Percentiles rank a stretch among this genome's conserved stretches.
phyloP scores from a whole-genome alignment of 768 basidiomycete species.

The Russula abietina region DNA sequence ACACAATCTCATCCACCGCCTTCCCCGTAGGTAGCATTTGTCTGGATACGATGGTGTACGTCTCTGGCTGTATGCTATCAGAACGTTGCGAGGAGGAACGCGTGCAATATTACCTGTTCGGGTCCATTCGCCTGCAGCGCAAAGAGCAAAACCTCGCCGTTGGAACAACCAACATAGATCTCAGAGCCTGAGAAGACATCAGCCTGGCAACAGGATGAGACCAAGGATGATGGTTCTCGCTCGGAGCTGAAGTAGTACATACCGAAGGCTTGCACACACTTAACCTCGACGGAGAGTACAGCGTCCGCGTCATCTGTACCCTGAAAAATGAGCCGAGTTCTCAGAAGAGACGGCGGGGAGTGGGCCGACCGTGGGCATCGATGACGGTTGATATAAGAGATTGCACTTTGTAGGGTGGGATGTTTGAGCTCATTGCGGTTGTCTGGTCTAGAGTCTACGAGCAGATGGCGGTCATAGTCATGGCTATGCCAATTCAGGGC shows the following conservation, averaged over 20 bases:
- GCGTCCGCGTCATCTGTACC: conserved; percentile 24
- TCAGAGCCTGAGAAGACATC: conserved; percentile 53
- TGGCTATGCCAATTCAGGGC: background rate
- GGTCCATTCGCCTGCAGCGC: conserved; percentile 55
- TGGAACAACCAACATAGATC: conserved; percentile 79
- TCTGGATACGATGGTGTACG: conserved; percentile 34
- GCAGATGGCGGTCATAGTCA: too few species aligned
- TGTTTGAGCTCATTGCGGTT: conserved; percentile 36
- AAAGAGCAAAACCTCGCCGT: conserved; percentile 80
- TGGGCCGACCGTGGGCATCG: conserved; percentile 19
- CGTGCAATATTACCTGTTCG: conserved; percentile 33
- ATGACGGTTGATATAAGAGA: conserved; percentile 39
- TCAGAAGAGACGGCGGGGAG: conserved; percentile 2
- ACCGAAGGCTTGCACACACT: conserved; percentile 31
- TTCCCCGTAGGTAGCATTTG: conserved; percentile 58
- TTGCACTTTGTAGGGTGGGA: conserved; percentile 59
- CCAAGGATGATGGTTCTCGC: background rate
- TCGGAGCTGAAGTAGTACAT: background rate
- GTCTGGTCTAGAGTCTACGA: too few species aligned
- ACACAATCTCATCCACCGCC: conserved; percentile 72
- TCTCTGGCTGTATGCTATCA: conserved; percentile 24
- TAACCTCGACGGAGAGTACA: conserved; percentile 21
- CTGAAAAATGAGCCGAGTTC: conserved; percentile 20
- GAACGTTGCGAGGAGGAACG: background rate
- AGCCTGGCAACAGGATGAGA: conserved; percentile 8